Conservation (phyloP, 441 rosid species). For the Jatropha podagrica region DNA sequence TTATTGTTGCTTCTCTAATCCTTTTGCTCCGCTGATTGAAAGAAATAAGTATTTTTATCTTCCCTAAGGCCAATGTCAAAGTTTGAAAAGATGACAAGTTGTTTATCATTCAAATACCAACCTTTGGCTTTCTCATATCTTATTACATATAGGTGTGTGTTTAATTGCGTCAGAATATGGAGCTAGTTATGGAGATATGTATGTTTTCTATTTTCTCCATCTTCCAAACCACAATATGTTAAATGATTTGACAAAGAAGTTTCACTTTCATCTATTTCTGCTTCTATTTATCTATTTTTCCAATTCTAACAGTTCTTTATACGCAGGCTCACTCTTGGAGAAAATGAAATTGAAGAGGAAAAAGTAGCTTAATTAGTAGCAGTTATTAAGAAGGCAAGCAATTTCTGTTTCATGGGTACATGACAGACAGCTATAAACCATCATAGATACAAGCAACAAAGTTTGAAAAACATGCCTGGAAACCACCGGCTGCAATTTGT, state of each 20-base stretch:
- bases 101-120: too few species aligned
- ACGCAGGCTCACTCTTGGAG: background rate
- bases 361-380: background rate
- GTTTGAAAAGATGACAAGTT: background rate
- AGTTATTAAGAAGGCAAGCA: background rate
- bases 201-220: too few species aligned
- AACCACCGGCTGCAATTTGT: slow-evolving; percentile 50
- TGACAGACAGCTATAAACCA: background rate
- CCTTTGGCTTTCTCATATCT: too few species aligned
- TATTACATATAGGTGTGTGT: too few species aligned
- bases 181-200: too few species aligned
- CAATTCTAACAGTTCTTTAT: background rate
- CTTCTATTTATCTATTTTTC: too few species aligned
- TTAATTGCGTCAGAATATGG: too few species aligned
- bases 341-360: background rate
- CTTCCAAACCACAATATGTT: too few species aligned
- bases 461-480: slow-evolving; percentile 40
- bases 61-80: background rate
- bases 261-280: too few species aligned
- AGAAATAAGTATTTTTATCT: background rate
- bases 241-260: too few species aligned
- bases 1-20: background rate
- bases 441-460: background rate
- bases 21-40: background rate
- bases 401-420: background rate